Base-by-base conservation (phyloP, 305 asterid species). In the Petunia hybrid region DNA sequence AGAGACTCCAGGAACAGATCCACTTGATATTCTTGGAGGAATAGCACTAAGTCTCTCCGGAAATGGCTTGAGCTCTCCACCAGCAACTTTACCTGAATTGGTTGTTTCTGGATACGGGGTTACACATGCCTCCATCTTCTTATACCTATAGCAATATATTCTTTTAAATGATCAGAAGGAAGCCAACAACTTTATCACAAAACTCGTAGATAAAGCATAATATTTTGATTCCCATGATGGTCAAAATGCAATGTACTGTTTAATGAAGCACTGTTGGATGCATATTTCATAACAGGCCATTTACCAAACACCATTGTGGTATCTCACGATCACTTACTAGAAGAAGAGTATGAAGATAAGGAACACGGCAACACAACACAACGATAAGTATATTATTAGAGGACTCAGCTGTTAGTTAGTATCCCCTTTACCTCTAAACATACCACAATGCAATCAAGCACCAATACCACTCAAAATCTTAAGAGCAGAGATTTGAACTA, bases 91-190 rank as follows among this genome's bases (percentile, higher is more conserved):
- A 53, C 77, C 89, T 3, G 80, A 80, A 69, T 85, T 84, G 66
- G 66, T 73, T 31, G 84, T 80, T 64, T 81, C 88, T 2, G 83
- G 79, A 80, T 84, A 84, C 4, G 86, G 89, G 46, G 88, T 83
- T 62, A 85, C 84, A 79, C 91, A 88, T 56, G 86, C 82, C 82
- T 84, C 88, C 89, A 88, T 86, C 73, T 86, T 88, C 83, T 86
- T 80, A 82, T 88, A 86, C 91, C 91, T 88, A 62, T 46, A 42
- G 80, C 48, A 70, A 38, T n/a, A 16, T 53, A 56, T 43, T 16
- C 66, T 31, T 61, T 56, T 63, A n/a, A 76, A 4, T 41, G 55
- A 70, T 45, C 57, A 77, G 66, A 69, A 75, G 61, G 14, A 40
- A 42, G 2, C 22, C 14, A 80, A 59, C 36, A 74, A 14, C 79